Conservation (phyloP, 2,329 filamentous ascomycete species). For the Didymella lethalis region DNA sequence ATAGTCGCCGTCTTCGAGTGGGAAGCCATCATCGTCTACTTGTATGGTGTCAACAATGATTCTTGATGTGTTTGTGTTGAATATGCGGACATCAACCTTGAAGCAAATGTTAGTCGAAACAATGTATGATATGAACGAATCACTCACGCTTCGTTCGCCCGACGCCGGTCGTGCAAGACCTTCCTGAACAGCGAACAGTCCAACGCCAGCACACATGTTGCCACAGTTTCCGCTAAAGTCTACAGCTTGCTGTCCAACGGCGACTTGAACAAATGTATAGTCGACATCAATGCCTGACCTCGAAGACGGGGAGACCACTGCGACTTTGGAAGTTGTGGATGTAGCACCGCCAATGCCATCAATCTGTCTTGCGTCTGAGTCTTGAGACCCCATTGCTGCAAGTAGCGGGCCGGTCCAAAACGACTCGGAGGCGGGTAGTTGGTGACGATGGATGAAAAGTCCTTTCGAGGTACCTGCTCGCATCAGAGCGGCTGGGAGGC, state of each 20-base stretch:
- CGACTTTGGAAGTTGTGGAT: constrained; percentile 73
- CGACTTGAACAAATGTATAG: constrained; percentile 75
- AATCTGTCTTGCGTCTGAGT: constrained; percentile 72
- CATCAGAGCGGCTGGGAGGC: constrained; percentile 51
- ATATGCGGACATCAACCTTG: constrained; percentile 60
- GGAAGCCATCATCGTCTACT: constrained; percentile 59
- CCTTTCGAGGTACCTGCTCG: constrained; percentile 53
- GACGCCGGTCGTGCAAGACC: constrained; percentile 54
- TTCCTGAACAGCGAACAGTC: constrained; percentile 67
- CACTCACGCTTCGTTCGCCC: constrained; percentile 28
- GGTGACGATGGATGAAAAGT: constrained; percentile 54
- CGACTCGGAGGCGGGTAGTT: constrained; percentile 59
- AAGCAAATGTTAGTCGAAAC: not conserved
- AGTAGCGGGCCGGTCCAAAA: constrained; percentile 64
- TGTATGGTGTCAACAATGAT: constrained; percentile 62
- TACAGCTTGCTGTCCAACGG: constrained; percentile 66
- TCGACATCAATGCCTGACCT: constrained; percentile 63
- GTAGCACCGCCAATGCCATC: constrained; percentile 74
- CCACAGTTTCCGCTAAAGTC: constrained; percentile 77
- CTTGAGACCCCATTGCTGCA: constrained; percentile 69
- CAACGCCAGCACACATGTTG: constrained; percentile 73
- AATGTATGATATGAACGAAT: not conserved
- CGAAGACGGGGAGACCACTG: constrained; percentile 64
- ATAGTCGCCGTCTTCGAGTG: constrained; percentile 60
- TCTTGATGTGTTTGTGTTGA: constrained; percentile 73